Evolutionary conservation across 176 grass and related monocot genomes (phyloP), one percentile per base, ranked within the genome.

Genomic region (Leersia perrieri): DNA sequence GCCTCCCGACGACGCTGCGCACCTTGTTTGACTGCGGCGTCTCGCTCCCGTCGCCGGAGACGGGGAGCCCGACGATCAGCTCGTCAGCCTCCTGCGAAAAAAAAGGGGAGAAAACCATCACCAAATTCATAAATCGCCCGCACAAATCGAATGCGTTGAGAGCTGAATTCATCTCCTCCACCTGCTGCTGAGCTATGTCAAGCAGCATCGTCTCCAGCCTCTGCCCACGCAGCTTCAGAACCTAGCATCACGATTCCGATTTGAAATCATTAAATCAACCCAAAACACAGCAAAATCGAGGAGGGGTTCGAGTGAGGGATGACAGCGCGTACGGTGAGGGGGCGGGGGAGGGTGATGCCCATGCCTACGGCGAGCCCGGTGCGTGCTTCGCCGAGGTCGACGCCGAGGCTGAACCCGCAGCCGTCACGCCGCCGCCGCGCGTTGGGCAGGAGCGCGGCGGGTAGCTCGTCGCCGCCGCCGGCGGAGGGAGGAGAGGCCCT

Each of bases 1-100:
- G 63, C 71, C 90, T 91, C 32, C 92, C 88, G 16, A 80, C 92
- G 71, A 98, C 38, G 80, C 83, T 87, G 33, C 95, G 85, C 39
- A 98, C 92, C 63, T 98, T 94, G 81, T 85, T 89, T 10, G 95
- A 92, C 81, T 98, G 92, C 29, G 74, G 60, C 23, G 95, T 98
- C 79, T 94, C 92, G 13, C 81, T 77, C 11, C 90, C 90, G 23
- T 91, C 81, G 9, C 70, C 72, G 27, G 90, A 92, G 66, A 83
- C 74, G 3, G 95, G 92, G 45, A 94, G 87, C 13, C 95, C 95
- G 51, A 97, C 44, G 55, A 94, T 94, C 9, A 97, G 63, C 70
- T 89, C 87, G 76, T 63, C 87, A 13, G 70, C 87, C 53, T 89
- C 87, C 82, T 89, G 70, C 63, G 25, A 47, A 9, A 20, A 12